These are phyloP conservation scores for Omphalotus guepiniiformis DNA, from an alignment of 768 basidiomycete species.

Conservation along the genomic window DNA sequence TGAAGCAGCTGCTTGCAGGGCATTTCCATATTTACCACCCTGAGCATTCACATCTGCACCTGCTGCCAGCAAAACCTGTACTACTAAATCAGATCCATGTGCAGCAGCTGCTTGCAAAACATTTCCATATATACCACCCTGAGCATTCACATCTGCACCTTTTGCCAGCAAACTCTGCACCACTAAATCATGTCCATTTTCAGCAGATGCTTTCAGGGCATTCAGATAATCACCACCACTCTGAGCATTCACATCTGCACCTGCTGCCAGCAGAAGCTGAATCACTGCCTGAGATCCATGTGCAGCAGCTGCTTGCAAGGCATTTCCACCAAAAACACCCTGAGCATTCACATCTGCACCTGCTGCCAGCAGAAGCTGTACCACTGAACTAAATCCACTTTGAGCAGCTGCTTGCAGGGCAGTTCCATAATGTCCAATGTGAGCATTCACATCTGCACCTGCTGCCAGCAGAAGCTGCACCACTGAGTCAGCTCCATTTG, in stretches of 20 bases:
- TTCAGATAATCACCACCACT: constrained; percentile 5
- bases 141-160: constrained; percentile 12
- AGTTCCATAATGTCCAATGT: constrained; percentile 6
- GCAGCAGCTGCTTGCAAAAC: constrained; percentile 3
- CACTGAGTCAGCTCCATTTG: background rate
- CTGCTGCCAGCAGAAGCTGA: background rate
- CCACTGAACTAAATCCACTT: background rate
- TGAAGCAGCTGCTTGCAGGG: too few relatives aligned
- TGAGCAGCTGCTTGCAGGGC: background rate
- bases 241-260: constrained; percentile 6
- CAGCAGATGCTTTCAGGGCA: background rate
- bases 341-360: background rate
- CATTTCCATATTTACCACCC: too few relatives aligned
- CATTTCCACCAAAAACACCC: background rate
- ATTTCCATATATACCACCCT: background rate
- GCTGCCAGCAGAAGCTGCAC: constrained; percentile 4
- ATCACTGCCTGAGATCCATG: background rate
- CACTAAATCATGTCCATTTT: background rate
- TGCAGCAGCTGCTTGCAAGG: constrained; percentile 1
- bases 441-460: constrained; percentile 10
- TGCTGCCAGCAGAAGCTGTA: background rate
- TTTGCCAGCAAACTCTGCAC: constrained; percentile 4
- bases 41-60: background rate
- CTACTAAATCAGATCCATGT: background rate
- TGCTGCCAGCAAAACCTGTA: background rate